Percentiles rank a stretch among this genome's conserved stretches.
These are phyloP conservation scores for Rhodosporidiobolus odoratus DNA, from an alignment of 768 basidiomycete species.

Conservation along the genomic window DNA sequence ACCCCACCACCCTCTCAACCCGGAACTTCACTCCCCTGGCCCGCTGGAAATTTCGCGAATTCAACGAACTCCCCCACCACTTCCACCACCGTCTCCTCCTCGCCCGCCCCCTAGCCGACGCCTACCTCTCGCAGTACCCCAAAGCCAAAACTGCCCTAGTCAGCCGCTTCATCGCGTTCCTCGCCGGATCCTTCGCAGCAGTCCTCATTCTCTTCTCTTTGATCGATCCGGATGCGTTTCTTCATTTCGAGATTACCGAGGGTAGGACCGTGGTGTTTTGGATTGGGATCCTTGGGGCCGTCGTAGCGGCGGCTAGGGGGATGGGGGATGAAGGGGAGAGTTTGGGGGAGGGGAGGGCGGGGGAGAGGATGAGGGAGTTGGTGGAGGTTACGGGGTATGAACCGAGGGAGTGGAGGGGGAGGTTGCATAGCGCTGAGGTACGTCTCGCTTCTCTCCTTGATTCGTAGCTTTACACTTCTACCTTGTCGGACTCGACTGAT, in stretches of 20 bases:
- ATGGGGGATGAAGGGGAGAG: conserved; percentile 93
- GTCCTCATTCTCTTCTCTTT: conserved; percentile 88
- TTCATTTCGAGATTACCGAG: conserved; percentile 89
- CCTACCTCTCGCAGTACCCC: conserved; percentile 97
- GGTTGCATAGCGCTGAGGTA: conserved; percentile 82
- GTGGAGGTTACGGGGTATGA: conserved; percentile 93
- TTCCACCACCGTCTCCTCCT: conserved; percentile 80
- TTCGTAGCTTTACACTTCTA: neutral
- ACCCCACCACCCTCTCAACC: conserved; percentile 88
- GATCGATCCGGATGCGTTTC: conserved; percentile 84
- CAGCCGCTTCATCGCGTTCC: conserved; percentile 91
- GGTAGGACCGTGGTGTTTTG: conserved; percentile 93
- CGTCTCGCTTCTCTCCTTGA: conserved; percentile 10
- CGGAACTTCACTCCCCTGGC: conserved; percentile 90
- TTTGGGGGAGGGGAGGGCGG: conserved; percentile 92
- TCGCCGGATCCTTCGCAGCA: conserved; percentile 92
- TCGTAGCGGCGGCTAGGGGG: conserved; percentile 82
- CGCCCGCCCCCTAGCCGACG: conserved; percentile 80
- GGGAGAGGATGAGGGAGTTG: conserved; percentile 83
- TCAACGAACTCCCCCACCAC: conserved; percentile 93
- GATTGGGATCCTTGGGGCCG: conserved; percentile 74
- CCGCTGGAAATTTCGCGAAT: conserved; percentile 98
- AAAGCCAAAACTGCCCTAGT: conserved; percentile 85
- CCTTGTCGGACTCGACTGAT: too few species aligned
- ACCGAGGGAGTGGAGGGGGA: conserved; percentile 84